A percentile compares a stretch with the other conserved stretches of the same genome.
Conservation (phyloP, 108 stramenopile genomes). For the Nitzschia palea region DNA sequence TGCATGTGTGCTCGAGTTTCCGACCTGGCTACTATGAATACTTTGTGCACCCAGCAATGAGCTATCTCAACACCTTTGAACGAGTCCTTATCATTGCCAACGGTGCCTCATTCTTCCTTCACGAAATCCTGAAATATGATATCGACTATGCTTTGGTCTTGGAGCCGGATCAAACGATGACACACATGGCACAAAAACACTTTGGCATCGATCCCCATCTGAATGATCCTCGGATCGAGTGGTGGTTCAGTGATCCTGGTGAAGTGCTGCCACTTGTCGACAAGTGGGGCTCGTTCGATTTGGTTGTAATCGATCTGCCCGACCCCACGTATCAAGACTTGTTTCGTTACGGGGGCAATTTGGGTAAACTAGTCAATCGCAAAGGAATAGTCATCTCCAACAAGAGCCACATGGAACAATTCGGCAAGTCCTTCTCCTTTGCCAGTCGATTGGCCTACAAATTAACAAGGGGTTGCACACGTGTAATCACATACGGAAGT, state of each 20-base stretch:
- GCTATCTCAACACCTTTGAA: conserved; percentile 45
- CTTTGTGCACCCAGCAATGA: conserved; percentile 55
- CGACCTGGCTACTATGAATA: conserved; percentile 72
- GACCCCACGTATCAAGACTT: conserved; percentile 63
- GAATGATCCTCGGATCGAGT: conserved; percentile 58
- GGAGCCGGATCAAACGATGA: conserved; percentile 60
- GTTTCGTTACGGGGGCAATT: conserved; percentile 57
- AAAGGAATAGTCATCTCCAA: conserved; percentile 66
- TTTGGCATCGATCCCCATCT: conserved; percentile 63
- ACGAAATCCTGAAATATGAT: conserved; percentile 67
- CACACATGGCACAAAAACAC: conserved; percentile 48
- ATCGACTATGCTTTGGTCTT: conserved; percentile 55
- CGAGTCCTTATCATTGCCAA: conserved; percentile 57
- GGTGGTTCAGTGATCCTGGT: conserved; percentile 74
- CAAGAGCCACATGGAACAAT: conserved; percentile 51
- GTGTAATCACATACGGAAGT: conserved; percentile 26
- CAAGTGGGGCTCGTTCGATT: conserved; percentile 57
- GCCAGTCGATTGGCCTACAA: conserved; percentile 22
- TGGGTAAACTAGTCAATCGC: conserved; percentile 61
- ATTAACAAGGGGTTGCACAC: conserved; percentile 19
- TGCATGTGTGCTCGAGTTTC: conserved; percentile 69
- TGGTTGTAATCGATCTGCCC: conserved; percentile 63
- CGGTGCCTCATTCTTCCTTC: conserved; percentile 58
- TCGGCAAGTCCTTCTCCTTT: conserved; percentile 53
- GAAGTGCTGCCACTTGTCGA: conserved; percentile 54